Percentiles rank a stretch among this genome's conserved stretches.
These are phyloP conservation scores for Poa pratensis DNA, from an alignment of 176 grass and related monocot genomes.

Conservation along the genomic window DNA sequence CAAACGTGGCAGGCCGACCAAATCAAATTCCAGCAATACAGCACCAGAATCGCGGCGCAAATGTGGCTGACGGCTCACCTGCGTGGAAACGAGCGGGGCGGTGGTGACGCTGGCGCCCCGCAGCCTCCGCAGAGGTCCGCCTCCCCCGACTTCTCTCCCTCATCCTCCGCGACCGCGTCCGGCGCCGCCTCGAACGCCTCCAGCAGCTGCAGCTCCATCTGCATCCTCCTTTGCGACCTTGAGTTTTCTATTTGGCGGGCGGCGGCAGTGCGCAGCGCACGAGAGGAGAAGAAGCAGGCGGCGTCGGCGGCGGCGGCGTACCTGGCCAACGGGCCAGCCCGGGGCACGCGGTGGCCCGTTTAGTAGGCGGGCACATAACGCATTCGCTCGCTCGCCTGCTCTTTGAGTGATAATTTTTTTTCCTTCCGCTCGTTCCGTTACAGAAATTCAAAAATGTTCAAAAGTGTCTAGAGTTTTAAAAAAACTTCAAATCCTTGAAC, in stretches of 20 bases:
- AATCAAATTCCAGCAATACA: neutral
- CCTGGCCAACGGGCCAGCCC: no score
- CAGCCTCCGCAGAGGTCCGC: constrained; percentile 50
- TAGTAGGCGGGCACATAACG: no score
- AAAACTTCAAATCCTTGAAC: no score
- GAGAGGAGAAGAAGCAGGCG: no score
- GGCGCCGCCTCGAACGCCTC: constrained; percentile 61
- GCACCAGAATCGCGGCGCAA: neutral
- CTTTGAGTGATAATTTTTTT: no score
- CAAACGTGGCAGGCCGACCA: neutral
- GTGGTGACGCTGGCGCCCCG: constrained; percentile 52
- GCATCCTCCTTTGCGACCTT: neutral
- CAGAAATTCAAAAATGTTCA: no score
- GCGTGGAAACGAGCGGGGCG: constrained; percentile 54
- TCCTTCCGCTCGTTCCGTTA: no score
- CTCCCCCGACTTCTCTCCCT: constrained; percentile 37
- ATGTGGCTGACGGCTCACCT: constrained; percentile 30
- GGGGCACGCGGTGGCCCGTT: no score
- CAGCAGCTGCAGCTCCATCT: constrained; percentile 66
- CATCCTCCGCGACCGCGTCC: constrained; percentile 29
- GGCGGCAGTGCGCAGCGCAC: no score
- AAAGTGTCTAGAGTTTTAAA: no score
- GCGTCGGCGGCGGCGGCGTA: no score
- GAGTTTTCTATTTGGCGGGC: neutral
- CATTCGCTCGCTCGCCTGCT: no score